Evolutionary conservation across 2,329 filamentous ascomycete genomes (phyloP), one percentile per base, ranked within the genome.

Genomic region (Tolypocladium inflatum): DNA sequence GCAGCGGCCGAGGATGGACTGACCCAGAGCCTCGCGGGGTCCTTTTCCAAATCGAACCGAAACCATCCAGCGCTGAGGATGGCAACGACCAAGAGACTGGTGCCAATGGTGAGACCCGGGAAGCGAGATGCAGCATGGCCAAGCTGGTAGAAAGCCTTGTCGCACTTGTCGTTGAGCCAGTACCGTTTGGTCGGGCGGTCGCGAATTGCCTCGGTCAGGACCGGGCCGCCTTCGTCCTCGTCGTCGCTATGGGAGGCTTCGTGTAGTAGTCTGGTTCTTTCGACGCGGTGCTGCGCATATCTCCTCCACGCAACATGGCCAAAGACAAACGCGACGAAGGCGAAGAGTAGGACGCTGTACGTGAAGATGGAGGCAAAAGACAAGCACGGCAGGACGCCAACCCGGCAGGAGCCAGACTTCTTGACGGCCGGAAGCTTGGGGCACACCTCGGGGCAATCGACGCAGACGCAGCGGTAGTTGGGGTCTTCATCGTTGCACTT

Each of bases 21-120:
- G n/a, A 99, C 94, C 94, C 94, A 99, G 10, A 99, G 78, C 54
- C 89, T 86, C 13, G 95, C 94, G 7, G 94, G 94, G 61, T 97
- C 89, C 26, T 80, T 89, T 72, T 97, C 94, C 41, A 99, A 80
- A n/a, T 89, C 81, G 67, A 99, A 99, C 51, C 84, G 84, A 59
- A 94, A 76, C 90, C 91, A 96, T 1, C 94, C 94, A 41, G 93
- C 74, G 68, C 92, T 97, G 61, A 99, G 78, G 5, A 96, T 70
- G 1, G 79, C 82, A 13, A 97, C 88, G 3, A 94, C 68, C 2
- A 94, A 57, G n/a, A 97, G 70, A 62, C 89, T 93, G 9, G 80
- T 76, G 3, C 80, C 74, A 62, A 97, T 96, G 1, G 92, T 97
- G 61, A 95, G 84, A 2, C 79, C 88, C 0, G 94, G 94, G 66